phyloP scores from a whole-genome alignment of 441 rosid species.

The Hypseocharis bilobata region DNA sequence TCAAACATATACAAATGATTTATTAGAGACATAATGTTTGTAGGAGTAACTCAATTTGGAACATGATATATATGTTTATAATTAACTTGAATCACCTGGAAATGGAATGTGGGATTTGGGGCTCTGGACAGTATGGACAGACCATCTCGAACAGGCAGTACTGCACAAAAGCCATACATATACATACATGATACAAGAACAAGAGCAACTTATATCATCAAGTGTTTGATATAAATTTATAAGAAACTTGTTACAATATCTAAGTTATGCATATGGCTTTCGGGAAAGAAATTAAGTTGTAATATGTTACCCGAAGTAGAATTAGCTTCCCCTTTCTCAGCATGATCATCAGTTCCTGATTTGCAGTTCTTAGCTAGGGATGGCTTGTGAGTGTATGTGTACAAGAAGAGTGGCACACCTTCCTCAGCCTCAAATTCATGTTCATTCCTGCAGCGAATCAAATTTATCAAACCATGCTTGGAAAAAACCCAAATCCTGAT shows the following conservation, averaged over 20 bases:
- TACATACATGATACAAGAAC: not conserved
- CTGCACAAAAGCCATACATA: conserved; percentile 12
- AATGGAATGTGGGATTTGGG: conserved; percentile 42
- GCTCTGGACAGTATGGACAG: conserved; percentile 24
- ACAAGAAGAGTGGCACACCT: conserved; percentile 37
- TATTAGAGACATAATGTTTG: not conserved
- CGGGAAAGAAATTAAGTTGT: not conserved
- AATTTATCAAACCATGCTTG: no score
- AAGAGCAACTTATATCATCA: no score
- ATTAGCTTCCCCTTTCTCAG: conserved; percentile 14
- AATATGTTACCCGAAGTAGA: conserved; percentile 27
- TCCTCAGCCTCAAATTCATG: conserved; percentile 24
- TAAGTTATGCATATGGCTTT: not conserved
- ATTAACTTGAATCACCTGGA: conserved; percentile 30
- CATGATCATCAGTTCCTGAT: conserved; percentile 5
- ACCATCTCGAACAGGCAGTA: conserved; percentile 38
- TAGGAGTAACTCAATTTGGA: conserved; percentile 16
- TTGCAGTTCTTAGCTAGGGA: conserved; percentile 12
- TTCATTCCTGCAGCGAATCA: conserved; percentile 24
- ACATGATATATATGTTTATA: no score
- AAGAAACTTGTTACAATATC: not conserved
- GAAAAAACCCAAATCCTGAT: no score
- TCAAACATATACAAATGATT: not conserved
- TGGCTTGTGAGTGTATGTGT: conserved; percentile 26
- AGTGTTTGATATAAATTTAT: not conserved